Base-by-base conservation (phyloP, 2,329 filamentous ascomycete genomes). In the Neofusicoccum sp. region DNA sequence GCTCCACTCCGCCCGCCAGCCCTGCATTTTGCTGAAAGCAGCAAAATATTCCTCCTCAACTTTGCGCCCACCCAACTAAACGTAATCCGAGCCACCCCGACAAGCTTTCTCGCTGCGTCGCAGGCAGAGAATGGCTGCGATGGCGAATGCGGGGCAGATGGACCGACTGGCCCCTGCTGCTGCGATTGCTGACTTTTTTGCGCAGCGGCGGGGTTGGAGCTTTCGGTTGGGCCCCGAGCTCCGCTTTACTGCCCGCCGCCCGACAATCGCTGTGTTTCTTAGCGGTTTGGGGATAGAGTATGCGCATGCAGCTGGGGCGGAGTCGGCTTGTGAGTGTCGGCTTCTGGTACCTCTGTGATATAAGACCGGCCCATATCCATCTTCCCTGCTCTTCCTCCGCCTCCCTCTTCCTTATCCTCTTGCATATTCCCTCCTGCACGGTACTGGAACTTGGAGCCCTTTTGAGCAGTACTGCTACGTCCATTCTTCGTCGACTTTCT, bases 201-300 rank as follows among this genome's bases (percentile, higher is more conserved):
- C n/a, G n/a, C n/a, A n/a, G n/a, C n/a, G 33, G 36, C 33, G 36
- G 36, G 16, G 14, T 48, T 30, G 14, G 28, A 26, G 16, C 11
- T 51, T 9, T 30, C 43, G 5, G 43, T 16, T 41, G 38, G 38
- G 38, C 26, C 40, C 24, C n/a, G 3, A 43, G 16, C 40, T 8
- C 40, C 40, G 11, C n/a, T 20, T 16, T 44, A 24, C 16, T 26
- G 41, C 14, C 16, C 26, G 41, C 4, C 20, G 8, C 41, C 4
- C 26, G 20, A 43, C 40, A 41, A 43, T 9, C 26, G 11, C 34
- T 33, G 51, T 43, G 26, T 56, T 33, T 56, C 38, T 56, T 56
- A 43, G 51, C 51, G 38, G 24, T 56, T 56, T 56, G 51, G 36
- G 51, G 51, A 43, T 56, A 56, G 36, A 43, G 12, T 43, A 56